A percentile compares a stretch with the other conserved stretches of the same genome.
Conservation (phyloP, 2,329 filamentous ascomycete genomes). For the Trematosphaeria pertusa region DNA sequence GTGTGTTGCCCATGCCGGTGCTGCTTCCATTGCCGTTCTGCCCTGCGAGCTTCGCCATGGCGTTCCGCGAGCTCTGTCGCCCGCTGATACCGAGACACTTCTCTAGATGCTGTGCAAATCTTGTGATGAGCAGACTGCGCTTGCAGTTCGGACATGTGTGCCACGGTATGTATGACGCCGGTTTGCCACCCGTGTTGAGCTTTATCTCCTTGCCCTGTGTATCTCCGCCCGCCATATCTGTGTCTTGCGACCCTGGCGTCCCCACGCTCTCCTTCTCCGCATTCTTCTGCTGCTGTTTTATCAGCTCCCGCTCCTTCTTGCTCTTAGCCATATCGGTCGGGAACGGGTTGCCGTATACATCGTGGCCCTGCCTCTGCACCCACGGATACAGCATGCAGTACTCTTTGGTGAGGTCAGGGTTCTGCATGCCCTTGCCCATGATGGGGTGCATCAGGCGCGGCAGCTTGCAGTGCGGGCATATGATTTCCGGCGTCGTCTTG, state of each 20-base stretch:
- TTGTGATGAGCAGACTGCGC: conserved; percentile 65
- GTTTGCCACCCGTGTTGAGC: conserved; percentile 56
- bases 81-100: conserved; percentile 66
- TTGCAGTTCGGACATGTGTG: conserved; percentile 67
- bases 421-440: conserved; percentile 72
- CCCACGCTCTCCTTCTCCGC: conserved; percentile 53
- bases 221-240: conserved; percentile 44
- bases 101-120: conserved; percentile 67
- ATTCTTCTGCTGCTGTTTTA: conserved; percentile 51
- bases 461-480: conserved; percentile 76
- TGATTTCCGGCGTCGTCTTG: conserved; percentile 72
- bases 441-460: conserved; percentile 76
- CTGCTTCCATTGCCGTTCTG: conserved; percentile 44
- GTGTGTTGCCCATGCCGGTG: conserved; percentile 52
- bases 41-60: conserved; percentile 54
- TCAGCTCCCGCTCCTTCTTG: conserved; percentile 71
- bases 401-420: conserved; percentile 63
- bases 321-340: conserved; percentile 78
- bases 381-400: conserved; percentile 84
- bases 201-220: conserved; percentile 51
- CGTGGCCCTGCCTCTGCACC: conserved; percentile 76
- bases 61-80: conserved; percentile 57
- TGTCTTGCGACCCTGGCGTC: conserved; percentile 55
- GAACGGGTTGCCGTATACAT: conserved; percentile 85
- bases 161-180: conserved; percentile 58